phyloP scores from a whole-genome alignment of 2,329 filamentous ascomycete genomes.

The Metarhizium robertsii region DNA sequence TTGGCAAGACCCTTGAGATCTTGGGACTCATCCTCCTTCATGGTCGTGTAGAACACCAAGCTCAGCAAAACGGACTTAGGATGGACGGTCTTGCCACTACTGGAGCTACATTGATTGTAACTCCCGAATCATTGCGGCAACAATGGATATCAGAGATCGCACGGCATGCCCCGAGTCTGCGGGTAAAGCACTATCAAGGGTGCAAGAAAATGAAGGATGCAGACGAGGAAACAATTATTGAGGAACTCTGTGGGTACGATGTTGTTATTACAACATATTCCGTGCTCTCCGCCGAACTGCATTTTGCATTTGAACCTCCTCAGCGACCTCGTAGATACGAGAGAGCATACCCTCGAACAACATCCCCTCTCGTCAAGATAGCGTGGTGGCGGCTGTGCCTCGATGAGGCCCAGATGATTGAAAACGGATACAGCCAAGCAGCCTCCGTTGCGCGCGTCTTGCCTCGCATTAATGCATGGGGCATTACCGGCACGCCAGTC shows the following conservation, averaged over 20 bases:
- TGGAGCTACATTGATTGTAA: slow-evolving; percentile 52
- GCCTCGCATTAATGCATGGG: slow-evolving; percentile 82
- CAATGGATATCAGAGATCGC: slow-evolving; percentile 55
- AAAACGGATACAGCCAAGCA: slow-evolving; percentile 76
- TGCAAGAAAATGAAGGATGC: slow-evolving; percentile 25
- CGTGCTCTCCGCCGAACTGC: slow-evolving; percentile 69
- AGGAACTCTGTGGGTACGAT: slow-evolving; percentile 40
- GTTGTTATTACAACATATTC: slow-evolving; percentile 57
- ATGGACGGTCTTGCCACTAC: slow-evolving; percentile 36
- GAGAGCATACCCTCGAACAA: slow-evolving; percentile 55
- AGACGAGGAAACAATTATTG: slow-evolving; percentile 30
- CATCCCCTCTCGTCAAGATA: slow-evolving; percentile 70
- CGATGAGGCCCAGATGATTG: slow-evolving; percentile 85
- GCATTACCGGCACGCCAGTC: slow-evolving; percentile 79
- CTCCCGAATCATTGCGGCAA: slow-evolving; percentile 43
- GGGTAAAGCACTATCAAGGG: slow-evolving; percentile 48
- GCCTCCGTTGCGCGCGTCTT: slow-evolving; percentile 72
- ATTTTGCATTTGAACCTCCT: slow-evolving; percentile 64
- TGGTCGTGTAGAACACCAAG: slow-evolving; percentile 8
- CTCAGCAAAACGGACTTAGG: slow-evolving; percentile 19
- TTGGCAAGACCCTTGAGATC: slow-evolving; percentile 73
- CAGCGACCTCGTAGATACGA: slow-evolving; percentile 57
- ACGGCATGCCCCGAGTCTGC: slow-evolving; percentile 47
- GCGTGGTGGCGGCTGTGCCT: slow-evolving; percentile 80
- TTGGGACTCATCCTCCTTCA: slow-evolving; percentile 62